Evolutionary conservation across 169 alveolate species (phyloP), one percentile per base, ranked within the genome.

Genomic region (Cryptosporidium canis): DNA sequence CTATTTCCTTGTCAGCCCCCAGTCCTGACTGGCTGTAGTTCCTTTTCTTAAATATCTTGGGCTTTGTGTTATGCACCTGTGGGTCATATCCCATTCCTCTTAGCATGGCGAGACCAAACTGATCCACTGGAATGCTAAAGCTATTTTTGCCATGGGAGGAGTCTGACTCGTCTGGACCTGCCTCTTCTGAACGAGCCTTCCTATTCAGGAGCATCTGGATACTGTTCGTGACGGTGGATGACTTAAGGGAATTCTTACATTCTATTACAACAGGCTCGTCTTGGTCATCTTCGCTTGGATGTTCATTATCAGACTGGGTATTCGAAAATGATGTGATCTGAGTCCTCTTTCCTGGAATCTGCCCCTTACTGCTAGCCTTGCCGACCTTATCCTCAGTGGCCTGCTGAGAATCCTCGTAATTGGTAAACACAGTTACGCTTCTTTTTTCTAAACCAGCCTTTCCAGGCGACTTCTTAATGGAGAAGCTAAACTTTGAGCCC

Each of bases 1-100:
- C 67, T 3, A 71, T 71, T 55, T 31, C 51, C 11, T 47, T 48
- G 39, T 71, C 67, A 14, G 70, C 67, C 12, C 85, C 85, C 3
- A 71, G 47, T 47, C 85, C 85, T 53, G 70, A 48, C 24, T 71
- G 85, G 29, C 53, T 55, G 5, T 71, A 71, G n/a, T 18, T 71
- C 64, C 68, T 48, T 24, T 71, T 71, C 55, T 71, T 71, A 16
- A 47, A 71, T 48, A 71, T 51, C 53, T 71, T 71, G 18, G 85
- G 85, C 18, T 55, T 48, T 7, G 85, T 71, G 5, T 51, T 71
- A 41, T 71, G 85, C 53, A 71, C 53, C n/a, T 29, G 51, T 33
- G 85, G 85, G 18, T 53, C 35, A 29, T 71, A 71, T 35, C 85
- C 85, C 85, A 71, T 71, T 21, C 85, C 85, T 71, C 37, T 71